Evolutionary conservation across 2,329 filamentous ascomycete species (phyloP).

Genomic region (Cladophialophora chaetospira): DNA sequence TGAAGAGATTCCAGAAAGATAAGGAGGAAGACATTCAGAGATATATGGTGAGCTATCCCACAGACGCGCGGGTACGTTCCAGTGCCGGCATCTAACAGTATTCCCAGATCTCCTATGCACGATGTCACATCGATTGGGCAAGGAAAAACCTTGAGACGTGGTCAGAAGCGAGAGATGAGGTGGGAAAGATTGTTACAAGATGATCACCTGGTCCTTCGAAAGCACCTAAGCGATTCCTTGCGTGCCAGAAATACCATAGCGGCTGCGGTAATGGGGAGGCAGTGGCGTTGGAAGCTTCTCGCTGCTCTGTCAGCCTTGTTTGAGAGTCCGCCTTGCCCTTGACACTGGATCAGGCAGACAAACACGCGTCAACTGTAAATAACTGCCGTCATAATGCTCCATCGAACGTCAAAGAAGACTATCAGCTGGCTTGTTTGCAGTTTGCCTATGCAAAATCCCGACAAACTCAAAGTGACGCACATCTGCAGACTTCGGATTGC

Average conservation of each 20-base stretch:
- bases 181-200: constrained; percentile 72
- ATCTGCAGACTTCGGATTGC: background rate
- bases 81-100: constrained; percentile 3
- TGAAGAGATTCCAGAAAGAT: constrained; percentile 89
- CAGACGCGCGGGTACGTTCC: no score
- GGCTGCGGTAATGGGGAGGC: background rate
- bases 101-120: constrained; percentile 80
- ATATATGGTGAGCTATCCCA: constrained; percentile 77
- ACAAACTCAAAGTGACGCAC: background rate
- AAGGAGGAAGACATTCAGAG: constrained; percentile 92
- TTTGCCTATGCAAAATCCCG: background rate
- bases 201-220: no score
- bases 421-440: background rate
- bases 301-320: background rate
- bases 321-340: background rate
- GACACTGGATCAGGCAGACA: background rate
- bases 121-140: constrained; percentile 92
- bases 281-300: background rate
- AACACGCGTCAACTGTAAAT: background rate
- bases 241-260: no score
- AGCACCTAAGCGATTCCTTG: no score
- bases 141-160: constrained; percentile 87
- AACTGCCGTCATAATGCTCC: no score
- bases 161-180: constrained; percentile 85
- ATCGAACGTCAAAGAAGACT: background rate